phyloP scores from a whole-genome alignment of 75 land plant species.

The Selaginella moellendorffii region DNA sequence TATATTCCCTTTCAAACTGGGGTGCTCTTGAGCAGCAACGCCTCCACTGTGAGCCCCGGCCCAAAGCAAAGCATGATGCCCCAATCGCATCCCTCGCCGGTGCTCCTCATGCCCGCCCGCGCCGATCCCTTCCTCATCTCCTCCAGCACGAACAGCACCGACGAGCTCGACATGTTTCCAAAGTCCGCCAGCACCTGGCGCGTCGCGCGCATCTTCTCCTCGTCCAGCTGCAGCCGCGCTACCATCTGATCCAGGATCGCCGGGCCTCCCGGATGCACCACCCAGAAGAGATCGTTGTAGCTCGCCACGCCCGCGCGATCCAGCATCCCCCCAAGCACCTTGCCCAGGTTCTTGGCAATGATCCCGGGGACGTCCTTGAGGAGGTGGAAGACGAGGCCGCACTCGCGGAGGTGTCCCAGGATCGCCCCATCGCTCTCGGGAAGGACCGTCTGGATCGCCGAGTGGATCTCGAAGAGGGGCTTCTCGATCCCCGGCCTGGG shows the following conservation, averaged over 20 bases:
- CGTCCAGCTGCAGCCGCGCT: slow-evolving; percentile 20
- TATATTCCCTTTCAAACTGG: too few species aligned
- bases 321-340: slow-evolving; percentile 24
- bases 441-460: slow-evolving; percentile 20
- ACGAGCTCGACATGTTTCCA: slow-evolving; percentile 47
- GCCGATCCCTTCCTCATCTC: slow-evolving; percentile 20
- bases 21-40: slow-evolving; percentile 23
- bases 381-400: slow-evolving; percentile 39
- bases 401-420: slow-evolving; percentile 34
- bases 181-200: slow-evolving; percentile 28
- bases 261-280: slow-evolving; percentile 42
- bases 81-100: slow-evolving; percentile 37
- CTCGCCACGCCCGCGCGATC: slow-evolving; percentile 11
- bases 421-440: slow-evolving; percentile 41
- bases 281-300: slow-evolving; percentile 43
- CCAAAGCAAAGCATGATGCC: slow-evolving; percentile 38
- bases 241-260: slow-evolving; percentile 45
- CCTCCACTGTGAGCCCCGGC: slow-evolving; percentile 38
- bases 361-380: slow-evolving; percentile 45
- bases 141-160: slow-evolving; percentile 36
- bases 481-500: slow-evolving; percentile 22
- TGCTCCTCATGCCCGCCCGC: slow-evolving; percentile 18
- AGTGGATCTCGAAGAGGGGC: slow-evolving; percentile 30
- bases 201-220: slow-evolving; percentile 33
- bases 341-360: slow-evolving; percentile 38